Base-by-base conservation (phyloP, 768 basidiomycete species). In the Panus rudis region DNA sequence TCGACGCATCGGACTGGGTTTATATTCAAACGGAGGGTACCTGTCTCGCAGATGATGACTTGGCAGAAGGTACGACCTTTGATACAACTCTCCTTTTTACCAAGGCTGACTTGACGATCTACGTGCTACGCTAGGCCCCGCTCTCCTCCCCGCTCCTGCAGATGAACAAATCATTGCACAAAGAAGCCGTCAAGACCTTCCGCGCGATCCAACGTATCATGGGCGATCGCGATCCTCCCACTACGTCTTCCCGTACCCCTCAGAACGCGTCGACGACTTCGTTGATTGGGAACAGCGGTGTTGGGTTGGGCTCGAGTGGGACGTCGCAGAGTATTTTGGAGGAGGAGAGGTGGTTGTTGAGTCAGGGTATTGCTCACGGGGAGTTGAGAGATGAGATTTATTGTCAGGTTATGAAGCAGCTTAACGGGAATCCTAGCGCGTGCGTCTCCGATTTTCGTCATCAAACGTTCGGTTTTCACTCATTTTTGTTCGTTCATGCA, bases 381-480 rank as follows among this genome's bases (percentile, higher is more conserved):
- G 91, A 94, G 63, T 68, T 96, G 53, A 68, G 92, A 48, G 93
- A 97, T 61, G 93, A 96, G 64, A 82, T 93, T 39, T 97, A 89
- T 53, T 92, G 89, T 55, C 93, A 96, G 53, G 52, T 89, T 20
- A 83, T 93, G 78, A 96, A 96, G 59, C 93, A 96, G 62, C 67
- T 94, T 12, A 88, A 78, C 1, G 73, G 73, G 32, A 96, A 96
- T 60, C 80, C 89, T 8, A 81, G 73, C 60, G 67, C 81, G 81
- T 91, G 56, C 53, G 87, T 76, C 3, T 35, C 13, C 26, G 7
- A 23, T 41, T 16, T 31, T 22, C 16, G 17, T 22, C 14, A 37
- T 19, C 19, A 17, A 28, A 4, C 16, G 14, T 12, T 39, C 21
- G 13, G 23, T 41, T 39, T 32, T 21, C 1, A 3, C 11, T 17